Percentiles rank a stretch among this genome's conserved stretches.
These are phyloP conservation scores for Pseudogymnoascus destructans DNA, from an alignment of 2,329 filamentous ascomycete species.

Conservation along the genomic window DNA sequence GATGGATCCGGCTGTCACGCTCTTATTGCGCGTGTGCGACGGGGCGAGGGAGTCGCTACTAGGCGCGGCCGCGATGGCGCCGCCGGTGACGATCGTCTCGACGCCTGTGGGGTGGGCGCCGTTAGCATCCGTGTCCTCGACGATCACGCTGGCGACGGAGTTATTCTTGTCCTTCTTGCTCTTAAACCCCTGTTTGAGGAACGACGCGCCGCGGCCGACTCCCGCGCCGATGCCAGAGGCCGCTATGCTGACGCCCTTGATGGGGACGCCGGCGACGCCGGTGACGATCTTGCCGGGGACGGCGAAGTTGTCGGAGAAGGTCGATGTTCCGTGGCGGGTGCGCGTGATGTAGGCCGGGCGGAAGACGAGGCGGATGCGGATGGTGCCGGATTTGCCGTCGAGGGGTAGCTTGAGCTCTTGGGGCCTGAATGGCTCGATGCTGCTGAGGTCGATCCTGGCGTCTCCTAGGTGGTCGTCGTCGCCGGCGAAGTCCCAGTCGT, in stretches of 20 bases:
- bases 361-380: conserved; percentile 80
- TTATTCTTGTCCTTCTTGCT: conserved; percentile 44
- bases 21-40: conserved; percentile 36
- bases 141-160: conserved; percentile 33
- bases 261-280: conserved; percentile 69
- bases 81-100: background rate
- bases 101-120: conserved; percentile 17
- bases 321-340: conserved; percentile 77
- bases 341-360: conserved; percentile 83
- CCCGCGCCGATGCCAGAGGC: conserved; percentile 47
- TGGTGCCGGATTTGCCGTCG: conserved; percentile 77
- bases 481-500: conserved; percentile 94
- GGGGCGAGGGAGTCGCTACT: conserved; percentile 10
- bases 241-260: conserved; percentile 76
- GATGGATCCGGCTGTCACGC: conserved; percentile 51
- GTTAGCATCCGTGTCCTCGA: conserved; percentile 26
- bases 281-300: conserved; percentile 78
- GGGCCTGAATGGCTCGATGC: conserved; percentile 72
- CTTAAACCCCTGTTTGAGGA: conserved; percentile 75
- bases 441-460: conserved; percentile 59
- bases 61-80: conserved; percentile 9
- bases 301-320: conserved; percentile 82
- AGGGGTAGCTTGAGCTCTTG: conserved; percentile 63
- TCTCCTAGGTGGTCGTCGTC: conserved; percentile 83
- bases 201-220: conserved; percentile 80